Percentiles rank a stretch among this genome's conserved stretches.
Evolutionary conservation across 2,329 filamentous ascomycete genomes (phyloP).

Genomic region (Ophiosphaerella herpotricha): DNA sequence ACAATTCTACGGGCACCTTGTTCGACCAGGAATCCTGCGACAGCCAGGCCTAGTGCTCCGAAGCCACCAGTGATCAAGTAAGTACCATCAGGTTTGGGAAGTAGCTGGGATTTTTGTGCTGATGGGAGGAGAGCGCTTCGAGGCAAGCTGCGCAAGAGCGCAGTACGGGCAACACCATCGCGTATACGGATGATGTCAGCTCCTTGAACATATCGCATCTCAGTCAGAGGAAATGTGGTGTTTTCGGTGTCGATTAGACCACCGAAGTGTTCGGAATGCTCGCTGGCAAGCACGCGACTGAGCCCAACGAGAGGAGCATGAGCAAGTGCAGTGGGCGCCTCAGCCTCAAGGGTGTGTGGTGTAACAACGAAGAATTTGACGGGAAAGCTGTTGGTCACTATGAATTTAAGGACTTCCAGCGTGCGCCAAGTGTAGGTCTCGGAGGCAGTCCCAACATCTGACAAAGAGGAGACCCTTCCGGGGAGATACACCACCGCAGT

Average conservation of each 20-base stretch:
- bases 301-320: constrained; percentile 46
- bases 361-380: constrained; percentile 36
- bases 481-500: constrained; percentile 10
- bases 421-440: constrained; percentile 12
- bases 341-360: constrained; percentile 18
- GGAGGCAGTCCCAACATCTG: constrained; percentile 13
- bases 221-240: constrained; percentile 37
- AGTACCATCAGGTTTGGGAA: constrained; percentile 9
- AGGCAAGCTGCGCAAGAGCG: constrained; percentile 8
- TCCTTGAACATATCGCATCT: constrained; percentile 45
- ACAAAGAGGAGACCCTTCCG: constrained; percentile 14
- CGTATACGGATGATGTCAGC: constrained; percentile 5
- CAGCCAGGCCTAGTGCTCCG: constrained; percentile 44
- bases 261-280: constrained; percentile 47
- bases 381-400: constrained; percentile 5
- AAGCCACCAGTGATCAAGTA: constrained; percentile 11
- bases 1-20: constrained; percentile 51
- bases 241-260: constrained; percentile 32
- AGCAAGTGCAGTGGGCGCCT: constrained; percentile 29
- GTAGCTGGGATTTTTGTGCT: constrained; percentile 3
- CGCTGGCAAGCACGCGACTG: constrained; percentile 45
- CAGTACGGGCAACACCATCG: constrained; percentile 7
- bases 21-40: constrained; percentile 44
- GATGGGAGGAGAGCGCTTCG: constrained; percentile 2
- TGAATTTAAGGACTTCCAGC: constrained; percentile 3